Evolutionary conservation across 2,329 filamentous ascomycete species (phyloP).

Genomic region (Neopestalotiopsis sp.): DNA sequence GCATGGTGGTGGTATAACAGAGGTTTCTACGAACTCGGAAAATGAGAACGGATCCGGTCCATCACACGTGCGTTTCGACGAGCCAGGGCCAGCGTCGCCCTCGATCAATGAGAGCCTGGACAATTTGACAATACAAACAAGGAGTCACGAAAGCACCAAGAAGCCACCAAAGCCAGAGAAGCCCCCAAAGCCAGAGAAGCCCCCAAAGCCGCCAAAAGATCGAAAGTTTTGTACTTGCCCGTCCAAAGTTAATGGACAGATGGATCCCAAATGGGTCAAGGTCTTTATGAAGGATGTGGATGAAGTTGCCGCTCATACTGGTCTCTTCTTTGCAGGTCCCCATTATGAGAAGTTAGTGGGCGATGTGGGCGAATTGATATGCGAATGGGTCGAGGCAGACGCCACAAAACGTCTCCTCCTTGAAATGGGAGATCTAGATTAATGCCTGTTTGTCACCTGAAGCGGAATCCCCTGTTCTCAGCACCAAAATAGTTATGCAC

Average conservation of each 20-base stretch:
- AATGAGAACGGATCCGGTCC: background rate
- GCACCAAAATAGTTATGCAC: too few species aligned
- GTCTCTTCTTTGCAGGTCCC: constrained; percentile 75
- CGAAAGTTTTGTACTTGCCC: constrained; percentile 83
- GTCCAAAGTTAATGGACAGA: constrained; percentile 53
- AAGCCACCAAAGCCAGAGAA: constrained; percentile 20
- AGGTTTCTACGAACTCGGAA: background rate
- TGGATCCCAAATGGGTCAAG: constrained; percentile 76
- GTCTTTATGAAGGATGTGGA: constrained; percentile 85
- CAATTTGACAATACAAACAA: background rate
- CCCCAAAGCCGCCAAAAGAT: constrained; percentile 52
- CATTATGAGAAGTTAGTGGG: constrained; percentile 81
- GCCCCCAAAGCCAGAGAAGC: constrained; percentile 28
- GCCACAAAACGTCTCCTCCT: constrained; percentile 46
- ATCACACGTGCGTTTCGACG: background rate
- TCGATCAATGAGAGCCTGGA: background rate
- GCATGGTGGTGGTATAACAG: background rate
- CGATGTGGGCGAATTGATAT: constrained; percentile 70
- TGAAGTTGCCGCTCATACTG: constrained; percentile 84
- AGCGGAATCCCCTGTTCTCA: background rate
- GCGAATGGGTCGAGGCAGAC: constrained; percentile 73
- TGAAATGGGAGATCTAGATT: constrained; percentile 28
- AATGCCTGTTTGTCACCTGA: background rate
- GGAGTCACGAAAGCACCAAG: background rate
- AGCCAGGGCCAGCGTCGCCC: background rate